Percentiles rank a stretch among this genome's conserved stretches.
These are phyloP conservation scores for Solanum dulcamara DNA, from an alignment of 257 asterid genomes.

Conservation along the genomic window DNA sequence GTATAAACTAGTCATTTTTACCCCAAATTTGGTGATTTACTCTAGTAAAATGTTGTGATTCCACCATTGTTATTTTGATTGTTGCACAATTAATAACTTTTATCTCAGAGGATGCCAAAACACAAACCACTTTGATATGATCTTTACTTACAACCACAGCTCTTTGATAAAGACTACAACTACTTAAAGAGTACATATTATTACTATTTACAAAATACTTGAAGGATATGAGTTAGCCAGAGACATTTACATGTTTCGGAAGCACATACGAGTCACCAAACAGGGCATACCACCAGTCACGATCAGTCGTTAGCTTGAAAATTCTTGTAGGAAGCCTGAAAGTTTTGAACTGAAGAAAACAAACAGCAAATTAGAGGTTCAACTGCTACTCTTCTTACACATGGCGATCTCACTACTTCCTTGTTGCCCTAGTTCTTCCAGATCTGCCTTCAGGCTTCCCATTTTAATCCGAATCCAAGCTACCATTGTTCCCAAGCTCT, in stretches of 20 bases:
- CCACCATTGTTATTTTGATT: too few relatives aligned
- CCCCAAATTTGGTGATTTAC: neutral
- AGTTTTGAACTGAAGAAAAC: neutral
- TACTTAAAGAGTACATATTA: neutral
- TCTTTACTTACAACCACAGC: neutral
- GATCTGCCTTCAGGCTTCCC: conserved; percentile 1
- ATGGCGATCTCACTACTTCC: neutral
- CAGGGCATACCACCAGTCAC: neutral
- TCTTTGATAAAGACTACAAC: neutral
- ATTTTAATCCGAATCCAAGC: conserved; percentile 11
- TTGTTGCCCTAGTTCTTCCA: neutral
- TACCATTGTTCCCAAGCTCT: conserved; percentile 17
- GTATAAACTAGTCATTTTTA: neutral
- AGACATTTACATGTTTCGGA: conserved; percentile 7
- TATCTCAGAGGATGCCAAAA: too few relatives aligned
- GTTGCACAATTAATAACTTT: too few relatives aligned
- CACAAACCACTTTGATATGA: neutral
- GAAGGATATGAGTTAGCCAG: conserved; percentile 1
- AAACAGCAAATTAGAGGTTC: neutral
- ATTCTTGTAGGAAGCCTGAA: neutral
- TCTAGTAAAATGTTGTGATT: neutral
- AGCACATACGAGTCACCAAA: conserved; percentile 8
- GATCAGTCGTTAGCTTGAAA: neutral
- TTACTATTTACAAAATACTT: conserved; percentile 7
- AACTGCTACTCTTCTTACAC: neutral